Evolutionary conservation across 495 filamentous ascomycete species (phyloP), one percentile per base, ranked within the genome.

Genomic region (Aspergillus carlsbadensis): DNA sequence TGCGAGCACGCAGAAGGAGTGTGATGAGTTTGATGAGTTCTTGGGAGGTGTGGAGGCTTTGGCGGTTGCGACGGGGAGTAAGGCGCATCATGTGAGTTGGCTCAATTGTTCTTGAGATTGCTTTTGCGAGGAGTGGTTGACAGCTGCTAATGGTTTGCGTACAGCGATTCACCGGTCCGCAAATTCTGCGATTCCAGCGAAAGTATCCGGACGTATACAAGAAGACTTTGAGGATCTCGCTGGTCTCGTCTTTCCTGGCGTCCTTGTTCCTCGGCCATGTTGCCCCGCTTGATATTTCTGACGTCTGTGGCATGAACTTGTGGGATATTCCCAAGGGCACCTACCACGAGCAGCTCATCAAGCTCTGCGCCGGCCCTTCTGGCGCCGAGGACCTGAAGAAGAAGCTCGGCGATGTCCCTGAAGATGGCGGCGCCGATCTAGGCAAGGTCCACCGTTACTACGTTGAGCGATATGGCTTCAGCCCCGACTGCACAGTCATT

Each of bases 251-350:
- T 0, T 98, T 97, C 72, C 80, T 98, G 46, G 92, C 93, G 7
- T 97, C 93, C 0, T 68, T 98, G 5, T 91, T 98, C 71, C 79
- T 97, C 6, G 94, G 94, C 41, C 75, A 78, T 51, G 81, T 96
- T 43, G 92, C 94, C 1, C 89, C 91, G 1, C 86, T 96, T 58
- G 94, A 98, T 69, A 95, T 97, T 65, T 87, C 88, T 59, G 94
- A 98, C 72, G 93, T 91, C 15, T 95, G 91, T 54, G 94, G 94
- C 8, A 96, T 96, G 90, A 96, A 98, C 66, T 77, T 98, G 5
- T 97, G 91, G 91, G 89, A 97, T 60, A 91, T 98, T 66, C 76
- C 86, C 57, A 76, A 81, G 17, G 84, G 86, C 45, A 65, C 68
- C 8, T 98, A 90, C 82, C 82, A 87, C 42, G 83, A 93, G 56